Evolutionary conservation across 306 rosid species (phyloP).

Genomic region (Inga oerstediana): DNA sequence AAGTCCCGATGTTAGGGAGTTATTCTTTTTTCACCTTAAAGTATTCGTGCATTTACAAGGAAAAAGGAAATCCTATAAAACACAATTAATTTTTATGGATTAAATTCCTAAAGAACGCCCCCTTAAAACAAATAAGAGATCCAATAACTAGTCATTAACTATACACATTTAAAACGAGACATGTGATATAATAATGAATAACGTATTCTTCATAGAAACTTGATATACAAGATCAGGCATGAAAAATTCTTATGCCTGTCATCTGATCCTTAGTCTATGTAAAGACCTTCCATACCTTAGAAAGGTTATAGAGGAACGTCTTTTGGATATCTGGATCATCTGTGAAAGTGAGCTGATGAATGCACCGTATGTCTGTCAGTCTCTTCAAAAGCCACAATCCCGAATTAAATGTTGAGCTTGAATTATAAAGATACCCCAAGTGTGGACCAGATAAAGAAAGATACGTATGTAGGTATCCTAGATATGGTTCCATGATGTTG

Average conservation of each 20-base stretch:
- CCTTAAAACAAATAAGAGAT: too few relatives aligned
- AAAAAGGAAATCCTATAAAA: too few relatives aligned
- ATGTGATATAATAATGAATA: neutral
- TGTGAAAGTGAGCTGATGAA: constrained; percentile 91
- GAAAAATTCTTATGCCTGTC: constrained; percentile 20
- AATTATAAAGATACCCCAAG: constrained; percentile 90
- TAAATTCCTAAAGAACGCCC: too few relatives aligned
- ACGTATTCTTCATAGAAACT: neutral
- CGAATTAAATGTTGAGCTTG: constrained; percentile 88
- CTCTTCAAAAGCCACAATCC: constrained; percentile 92
- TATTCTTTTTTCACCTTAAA: neutral
- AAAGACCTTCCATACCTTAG: constrained; percentile 58
- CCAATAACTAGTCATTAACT: too few relatives aligned
- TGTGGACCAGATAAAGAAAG: constrained; percentile 92
- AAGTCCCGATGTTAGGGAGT: too few relatives aligned
- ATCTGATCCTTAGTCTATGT: neutral
- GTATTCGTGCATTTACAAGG: neutral
- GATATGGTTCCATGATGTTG: constrained; percentile 79
- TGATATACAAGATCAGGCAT: constrained; percentile 4
- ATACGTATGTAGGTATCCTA: constrained; percentile 65
- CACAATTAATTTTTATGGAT: too few relatives aligned
- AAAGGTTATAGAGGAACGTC: constrained; percentile 76
- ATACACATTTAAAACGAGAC: neutral
- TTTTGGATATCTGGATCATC: constrained; percentile 82
- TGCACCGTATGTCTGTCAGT: constrained; percentile 76